Evolutionary conservation across 768 basidiomycete genomes (phyloP), one percentile per base, ranked within the genome.

Genomic region (Cyclocybe aegerita): DNA sequence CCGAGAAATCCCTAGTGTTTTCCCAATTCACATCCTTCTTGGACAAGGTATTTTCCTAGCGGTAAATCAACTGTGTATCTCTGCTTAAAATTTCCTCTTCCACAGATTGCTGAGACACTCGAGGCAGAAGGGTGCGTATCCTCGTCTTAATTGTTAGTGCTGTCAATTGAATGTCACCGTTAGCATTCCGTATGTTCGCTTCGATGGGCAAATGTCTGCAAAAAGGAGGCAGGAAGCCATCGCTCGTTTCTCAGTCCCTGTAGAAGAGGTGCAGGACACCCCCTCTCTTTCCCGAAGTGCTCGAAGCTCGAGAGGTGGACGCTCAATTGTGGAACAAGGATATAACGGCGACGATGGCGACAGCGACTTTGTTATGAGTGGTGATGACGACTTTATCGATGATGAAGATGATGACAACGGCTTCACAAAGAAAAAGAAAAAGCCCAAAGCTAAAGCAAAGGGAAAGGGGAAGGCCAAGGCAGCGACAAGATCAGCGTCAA

Each of bases 21-120:
- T 92, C 89, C 2, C 93, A 95, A 59, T 95, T 93, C 60, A 95
- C 91, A 3, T 79, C 82, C 2, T 93, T 91, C 69, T 65, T 93
- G 46, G 86, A 90, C 70, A 87, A 90, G 72, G 90, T 86, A 53
- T 5, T 5, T 23, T 23, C 23, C 23, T 23, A 43, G 62, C 37
- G 9, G 10, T 9, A 39, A 39, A 36, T 36, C 33, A 10, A 7
- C 33, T 15, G n/a, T 17, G 9, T 7, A 38, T 31, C 16, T 48
- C 17, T 2, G 23, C 1, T 14, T 31, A 16, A 34, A 10, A 17
- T 3, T 8, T 35, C 41, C 45, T 30, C 32, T 48, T 31, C 43
- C 49, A 30, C 51, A 91, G 87, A 87, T 94, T 55, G 87, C 78
- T 3, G 81, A 86, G 50, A 75, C 74, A 7, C 65, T 94, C 37